phyloP scores from a whole-genome alignment of 331 rosid species.

The Stylosanthes scabra region DNA sequence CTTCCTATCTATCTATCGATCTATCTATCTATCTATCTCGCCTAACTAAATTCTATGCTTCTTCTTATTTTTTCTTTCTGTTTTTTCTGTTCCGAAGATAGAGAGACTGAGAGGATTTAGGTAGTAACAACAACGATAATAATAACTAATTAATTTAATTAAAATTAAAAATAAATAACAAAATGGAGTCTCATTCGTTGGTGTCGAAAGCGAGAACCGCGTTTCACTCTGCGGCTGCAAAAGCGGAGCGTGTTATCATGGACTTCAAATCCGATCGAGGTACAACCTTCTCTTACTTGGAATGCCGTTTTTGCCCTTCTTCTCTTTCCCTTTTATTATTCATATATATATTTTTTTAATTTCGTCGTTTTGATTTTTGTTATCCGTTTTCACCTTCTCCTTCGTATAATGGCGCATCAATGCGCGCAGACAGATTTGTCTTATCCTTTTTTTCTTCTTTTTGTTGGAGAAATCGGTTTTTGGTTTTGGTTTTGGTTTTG shows the following conservation, averaged over 20 bases:
- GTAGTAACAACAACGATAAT: background rate
- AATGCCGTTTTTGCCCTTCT: background rate
- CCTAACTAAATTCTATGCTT: background rate
- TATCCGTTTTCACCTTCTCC: slow-evolving; percentile 1
- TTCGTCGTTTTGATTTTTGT: background rate
- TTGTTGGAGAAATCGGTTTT: background rate
- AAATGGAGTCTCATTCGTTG: slow-evolving; percentile 85
- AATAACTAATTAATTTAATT: no score
- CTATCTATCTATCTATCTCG: background rate
- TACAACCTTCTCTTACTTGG: slow-evolving; percentile 19
- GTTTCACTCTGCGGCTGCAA: slow-evolving; percentile 95
- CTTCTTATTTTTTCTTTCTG: background rate
- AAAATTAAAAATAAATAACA: background rate
- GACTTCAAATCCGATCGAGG: slow-evolving; percentile 89
- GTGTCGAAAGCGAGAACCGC: slow-evolving; percentile 96
- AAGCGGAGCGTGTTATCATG: slow-evolving; percentile 79
- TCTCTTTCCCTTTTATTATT: background rate
- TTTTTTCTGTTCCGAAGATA: slow-evolving; percentile 5
- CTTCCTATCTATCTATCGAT: background rate
- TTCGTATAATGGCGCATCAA: background rate
- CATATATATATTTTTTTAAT: no score
- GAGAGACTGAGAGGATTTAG: background rate
- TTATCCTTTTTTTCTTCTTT: background rate
- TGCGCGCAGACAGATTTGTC: background rate
- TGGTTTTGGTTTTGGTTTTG: background rate